A percentile compares a stretch with the other conserved stretches of the same genome.
These are phyloP conservation scores for Lepiota venenata DNA, from an alignment of 768 basidiomycete genomes.

Conservation along the genomic window DNA sequence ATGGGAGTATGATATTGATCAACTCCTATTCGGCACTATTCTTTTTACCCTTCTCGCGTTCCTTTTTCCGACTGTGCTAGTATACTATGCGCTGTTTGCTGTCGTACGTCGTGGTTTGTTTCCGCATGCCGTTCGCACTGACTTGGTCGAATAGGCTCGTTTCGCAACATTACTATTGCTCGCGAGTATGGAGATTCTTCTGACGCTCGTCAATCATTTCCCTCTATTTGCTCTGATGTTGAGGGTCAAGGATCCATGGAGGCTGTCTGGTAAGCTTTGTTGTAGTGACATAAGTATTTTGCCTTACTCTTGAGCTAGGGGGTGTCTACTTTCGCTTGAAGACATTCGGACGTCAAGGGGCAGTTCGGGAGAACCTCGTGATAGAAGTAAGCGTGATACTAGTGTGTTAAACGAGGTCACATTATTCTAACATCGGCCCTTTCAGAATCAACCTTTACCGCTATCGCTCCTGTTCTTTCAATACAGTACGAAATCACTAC, in stretches of 20 bases:
- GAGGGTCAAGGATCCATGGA: slow-evolving; percentile 75
- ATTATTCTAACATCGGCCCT: not conserved
- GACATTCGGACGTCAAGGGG: not conserved
- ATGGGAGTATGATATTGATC: slow-evolving; percentile 90
- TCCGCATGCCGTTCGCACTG: slow-evolving; percentile 42
- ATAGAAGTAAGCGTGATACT: slow-evolving; percentile 26
- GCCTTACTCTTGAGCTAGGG: slow-evolving; percentile 20
- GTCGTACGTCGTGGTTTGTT: slow-evolving; percentile 34
- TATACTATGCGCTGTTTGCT: slow-evolving; percentile 84
- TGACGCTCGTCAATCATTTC: slow-evolving; percentile 88
- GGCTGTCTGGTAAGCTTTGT: slow-evolving; percentile 65
- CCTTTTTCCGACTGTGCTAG: slow-evolving; percentile 79
- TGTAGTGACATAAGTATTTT: not conserved
- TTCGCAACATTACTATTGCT: slow-evolving; percentile 52
- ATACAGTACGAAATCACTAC: slow-evolving; percentile 41
- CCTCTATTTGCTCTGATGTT: slow-evolving; percentile 88
- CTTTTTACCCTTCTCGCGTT: slow-evolving; percentile 81
- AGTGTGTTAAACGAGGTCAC: not conserved
- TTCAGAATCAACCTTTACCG: slow-evolving; percentile 51
- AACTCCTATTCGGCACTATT: slow-evolving; percentile 91
- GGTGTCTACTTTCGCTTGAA: slow-evolving; percentile 17
- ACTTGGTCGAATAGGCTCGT: slow-evolving; percentile 19
- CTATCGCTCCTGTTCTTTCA: slow-evolving; percentile 52
- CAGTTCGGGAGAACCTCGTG: slow-evolving; percentile 21
- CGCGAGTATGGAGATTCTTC: slow-evolving; percentile 56